Evolutionary conservation across 805 yeast species (phyloP).

Genomic region (Candida ulmi): DNA sequence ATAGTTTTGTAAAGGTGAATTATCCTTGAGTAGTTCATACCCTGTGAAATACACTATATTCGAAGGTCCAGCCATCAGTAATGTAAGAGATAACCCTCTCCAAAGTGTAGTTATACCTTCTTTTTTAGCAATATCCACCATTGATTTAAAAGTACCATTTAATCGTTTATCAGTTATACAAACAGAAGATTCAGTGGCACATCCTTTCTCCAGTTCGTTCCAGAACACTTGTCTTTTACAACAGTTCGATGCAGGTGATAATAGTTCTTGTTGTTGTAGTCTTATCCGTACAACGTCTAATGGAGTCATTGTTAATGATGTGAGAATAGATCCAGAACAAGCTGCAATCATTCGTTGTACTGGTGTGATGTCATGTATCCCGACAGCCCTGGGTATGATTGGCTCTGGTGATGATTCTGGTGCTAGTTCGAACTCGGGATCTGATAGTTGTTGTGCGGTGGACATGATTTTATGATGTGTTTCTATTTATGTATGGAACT

Average conservation of each 20-base stretch:
- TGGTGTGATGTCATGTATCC: constrained; percentile 34
- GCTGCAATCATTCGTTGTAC: constrained; percentile 73
- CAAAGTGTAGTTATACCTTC: constrained; percentile 81
- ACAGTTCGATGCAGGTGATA: constrained; percentile 39
- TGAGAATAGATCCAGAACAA: constrained; percentile 65
- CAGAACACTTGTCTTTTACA: constrained; percentile 32
- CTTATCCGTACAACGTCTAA: constrained; percentile 76
- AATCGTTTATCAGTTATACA: constrained; percentile 31
- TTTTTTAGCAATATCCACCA: constrained; percentile 52
- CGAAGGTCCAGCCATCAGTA: constrained; percentile 87
- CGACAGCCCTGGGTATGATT: constrained; percentile 2
- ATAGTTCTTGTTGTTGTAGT: constrained; percentile 68
- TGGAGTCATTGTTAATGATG: constrained; percentile 73
- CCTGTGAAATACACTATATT: constrained; percentile 93
- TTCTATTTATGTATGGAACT: too few relatives aligned
- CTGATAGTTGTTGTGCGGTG: not conserved
- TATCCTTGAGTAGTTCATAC: constrained; percentile 78
- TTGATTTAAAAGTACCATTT: constrained; percentile 71
- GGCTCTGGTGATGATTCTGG: not conserved
- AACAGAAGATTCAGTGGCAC: constrained; percentile 13
- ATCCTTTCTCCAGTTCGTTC: constrained; percentile 23
- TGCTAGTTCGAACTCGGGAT: not conserved
- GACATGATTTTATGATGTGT: not conserved
- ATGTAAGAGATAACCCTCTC: constrained; percentile 81
- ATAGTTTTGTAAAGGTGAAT: constrained; percentile 46